A percentile compares a stretch with the other conserved stretches of the same genome.
Evolutionary conservation across 768 basidiomycete species (phyloP).

Genomic region (Tephrocybe rancida): DNA sequence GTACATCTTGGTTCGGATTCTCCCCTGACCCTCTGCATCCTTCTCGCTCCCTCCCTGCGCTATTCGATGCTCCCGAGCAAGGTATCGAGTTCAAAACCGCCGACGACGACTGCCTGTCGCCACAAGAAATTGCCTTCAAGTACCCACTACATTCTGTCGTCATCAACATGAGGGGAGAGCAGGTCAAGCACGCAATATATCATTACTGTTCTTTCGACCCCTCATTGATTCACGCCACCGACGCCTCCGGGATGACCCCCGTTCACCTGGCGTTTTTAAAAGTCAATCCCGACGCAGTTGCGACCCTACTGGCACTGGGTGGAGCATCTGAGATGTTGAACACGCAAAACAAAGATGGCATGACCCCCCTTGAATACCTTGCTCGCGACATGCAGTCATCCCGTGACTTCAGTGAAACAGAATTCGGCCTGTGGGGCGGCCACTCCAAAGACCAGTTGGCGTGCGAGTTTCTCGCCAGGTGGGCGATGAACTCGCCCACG

Average conservation of each 20-base stretch:
- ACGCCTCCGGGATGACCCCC: constrained; percentile 17
- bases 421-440: background rate
- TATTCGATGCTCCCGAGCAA: constrained; percentile 4
- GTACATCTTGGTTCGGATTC: constrained; percentile 24
- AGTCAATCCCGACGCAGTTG: constrained; percentile 9
- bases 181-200: background rate
- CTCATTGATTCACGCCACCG: constrained; percentile 10
- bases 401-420: background rate
- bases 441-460: background rate
- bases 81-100: background rate
- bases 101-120: background rate
- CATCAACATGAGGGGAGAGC: background rate
- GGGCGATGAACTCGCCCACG: background rate
- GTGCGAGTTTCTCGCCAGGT: constrained; percentile 1
- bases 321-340: constrained; percentile 7
- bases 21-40: constrained; percentile 22
- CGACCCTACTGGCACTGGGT: constrained; percentile 14
- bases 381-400: background rate
- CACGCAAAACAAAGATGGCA: background rate
- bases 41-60: constrained; percentile 14
- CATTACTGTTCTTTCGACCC: constrained; percentile 1
- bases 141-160: constrained; percentile 4
- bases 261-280: constrained; percentile 10
- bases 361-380: constrained; percentile 6
- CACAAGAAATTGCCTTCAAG: background rate